Evolutionary conservation across 345 rosid species (phyloP), one percentile per base, ranked within the genome.

Genomic region (Kernera saxatilis): DNA sequence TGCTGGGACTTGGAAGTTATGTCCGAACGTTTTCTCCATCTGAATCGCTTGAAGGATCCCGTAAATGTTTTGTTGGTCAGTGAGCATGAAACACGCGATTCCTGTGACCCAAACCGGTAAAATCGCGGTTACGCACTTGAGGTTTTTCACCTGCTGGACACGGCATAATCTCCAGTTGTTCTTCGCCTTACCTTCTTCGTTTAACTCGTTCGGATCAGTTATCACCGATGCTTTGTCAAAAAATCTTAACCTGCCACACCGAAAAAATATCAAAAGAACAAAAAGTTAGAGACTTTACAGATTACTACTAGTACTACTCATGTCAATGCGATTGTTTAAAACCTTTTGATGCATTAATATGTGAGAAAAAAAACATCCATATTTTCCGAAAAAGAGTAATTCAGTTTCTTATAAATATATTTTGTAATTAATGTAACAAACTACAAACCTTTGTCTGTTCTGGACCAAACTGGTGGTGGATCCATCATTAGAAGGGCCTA

Each of bases 1-100:
- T 14, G 92, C 89, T 2, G 96, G 97, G 37, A 79, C 65, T 27
- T 74, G 10, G 41, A 90, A 86, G 10, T 67, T 36, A 2, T 37
- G 23, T 15, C 86, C 85, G 7, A 86, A 43, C 5, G 74, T 45
- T 64, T 46, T 82, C 50, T 81, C 71, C 79, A 77, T 75, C 41
- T 88, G 90, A 14, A 84, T 77, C 5, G 86, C 86, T 72, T 85
- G 91, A 46, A 88, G 81, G 29, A 86, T 51, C 8, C 97, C 94
- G 46, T 86, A 81, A n/a, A 86, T 79, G 70, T 41, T 82, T 61
- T 82, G 82, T 65, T 88, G 94, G 36, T 90, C 94, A 69, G 83
- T 86, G 5, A 84, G 45, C 21, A 90, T 71, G 76, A 84, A 90
- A 70, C 87, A 86, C 2, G 74, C 82, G 17, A 88, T 83, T 40